Evolutionary conservation across 1,284 basidiomycete species (phyloP).

Genomic region (Boletellus deceptivus): DNA sequence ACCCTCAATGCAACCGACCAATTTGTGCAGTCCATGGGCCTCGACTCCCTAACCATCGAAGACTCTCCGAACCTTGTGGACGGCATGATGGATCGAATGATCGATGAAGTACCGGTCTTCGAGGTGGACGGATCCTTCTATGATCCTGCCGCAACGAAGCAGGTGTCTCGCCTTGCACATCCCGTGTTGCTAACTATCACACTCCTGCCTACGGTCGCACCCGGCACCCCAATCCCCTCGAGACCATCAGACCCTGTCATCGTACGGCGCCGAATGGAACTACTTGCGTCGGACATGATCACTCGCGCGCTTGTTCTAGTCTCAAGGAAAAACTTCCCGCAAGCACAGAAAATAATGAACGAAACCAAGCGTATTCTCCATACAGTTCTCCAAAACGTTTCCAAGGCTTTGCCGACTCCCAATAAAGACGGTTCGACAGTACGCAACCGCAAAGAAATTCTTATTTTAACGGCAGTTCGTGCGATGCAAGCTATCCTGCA

Average conservation of each 20-base stretch:
- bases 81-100: constrained; percentile 87
- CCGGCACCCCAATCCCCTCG: constrained; percentile 43
- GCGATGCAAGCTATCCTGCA: constrained; percentile 81
- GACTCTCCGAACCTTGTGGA: constrained; percentile 71
- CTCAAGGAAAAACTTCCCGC: constrained; percentile 80
- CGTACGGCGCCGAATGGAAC: constrained; percentile 89
- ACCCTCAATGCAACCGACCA: constrained; percentile 72
- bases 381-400: constrained; percentile 79
- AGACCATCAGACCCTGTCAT: constrained; percentile 79
- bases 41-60: constrained; percentile 70
- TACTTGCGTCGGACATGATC: constrained; percentile 92
- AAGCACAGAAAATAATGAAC: constrained; percentile 82
- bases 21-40: constrained; percentile 77
- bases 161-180: constrained; percentile 80
- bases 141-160: constrained; percentile 80
- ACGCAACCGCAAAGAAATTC: constrained; percentile 72
- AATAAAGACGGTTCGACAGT: constrained; percentile 43
- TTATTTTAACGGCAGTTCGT: constrained; percentile 67
- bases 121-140: constrained; percentile 92
- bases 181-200: constrained; percentile 89
- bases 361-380: constrained; percentile 88
- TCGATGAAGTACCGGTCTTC: constrained; percentile 90
- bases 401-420: constrained; percentile 62
- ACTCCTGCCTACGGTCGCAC: constrained; percentile 59
- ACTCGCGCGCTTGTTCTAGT: constrained; percentile 88